Base-by-base conservation (phyloP, 352 stramenopile species). In the Pythium brachiatum region DNA sequence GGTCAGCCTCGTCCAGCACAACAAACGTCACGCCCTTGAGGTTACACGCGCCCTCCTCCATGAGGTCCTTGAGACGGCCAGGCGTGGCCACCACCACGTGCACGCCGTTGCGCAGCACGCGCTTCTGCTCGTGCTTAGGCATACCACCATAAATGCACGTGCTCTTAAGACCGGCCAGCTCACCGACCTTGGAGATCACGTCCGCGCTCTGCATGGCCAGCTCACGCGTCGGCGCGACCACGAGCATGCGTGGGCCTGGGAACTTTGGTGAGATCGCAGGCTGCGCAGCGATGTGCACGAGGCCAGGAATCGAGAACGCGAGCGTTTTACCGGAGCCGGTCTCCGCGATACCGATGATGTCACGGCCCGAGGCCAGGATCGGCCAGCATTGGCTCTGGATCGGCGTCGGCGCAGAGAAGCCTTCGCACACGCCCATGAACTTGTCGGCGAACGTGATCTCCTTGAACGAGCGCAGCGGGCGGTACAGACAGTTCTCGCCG, bases 371-470 rank as follows among this genome's bases (percentile, higher is more conserved):
- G 21, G 81, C 76, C 18, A 97, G 74, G 58, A 97, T 93, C 6
- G 90, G 90, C 96, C 96, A 99, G 69, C 96, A 98, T 72, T 99
- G 92, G 38, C 92, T 96, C 80, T 99, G 97, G 76, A 99, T 99
- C n/a, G 96, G 95, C 61, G 92, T 98, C 32, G 97, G 96, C 72
- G 82, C 89, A 53, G 75, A 68, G 70, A 98, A 99, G 21, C 81
- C 83, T 64, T 95, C 73, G 43, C 78, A 92, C 75, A 66, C 79
- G 75, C 77, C 92, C 82, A 98, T 84, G 84, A 98, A 76, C 79
- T 89, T 79, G 81, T 83, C 64, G 78, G 87, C 70, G 70, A 90
- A 90, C 62, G 70, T 77, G 51, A 87, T 66, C 81, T 95, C 75
- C 15, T 72, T 62, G 47, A 92, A 94, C 47, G 76, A 76, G 58